phyloP scores from a whole-genome alignment of 768 basidiomycete species.

The Tremella fuciformis region DNA sequence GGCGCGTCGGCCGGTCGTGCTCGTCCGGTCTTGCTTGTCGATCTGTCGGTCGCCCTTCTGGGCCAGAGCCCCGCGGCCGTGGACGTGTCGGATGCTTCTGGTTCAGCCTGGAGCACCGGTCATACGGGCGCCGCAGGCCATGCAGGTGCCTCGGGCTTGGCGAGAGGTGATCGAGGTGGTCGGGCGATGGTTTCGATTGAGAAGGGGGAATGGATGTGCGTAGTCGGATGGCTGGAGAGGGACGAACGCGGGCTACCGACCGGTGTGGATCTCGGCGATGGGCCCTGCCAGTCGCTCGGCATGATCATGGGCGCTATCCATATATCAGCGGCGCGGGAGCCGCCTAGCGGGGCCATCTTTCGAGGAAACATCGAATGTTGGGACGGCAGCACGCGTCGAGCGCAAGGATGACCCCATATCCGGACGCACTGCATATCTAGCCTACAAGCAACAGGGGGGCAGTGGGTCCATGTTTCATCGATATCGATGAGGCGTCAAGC shows the following conservation, averaged over 20 bases:
- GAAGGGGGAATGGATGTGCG: conserved; percentile 31
- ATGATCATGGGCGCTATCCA: conserved; percentile 39
- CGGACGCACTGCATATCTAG: no score
- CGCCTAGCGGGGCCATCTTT: conserved; percentile 20
- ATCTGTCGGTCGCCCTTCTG: conserved; percentile 30
- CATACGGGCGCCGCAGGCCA: not conserved
- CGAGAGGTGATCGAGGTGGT: conserved; percentile 4
- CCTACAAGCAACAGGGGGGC: no score
- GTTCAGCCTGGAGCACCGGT: not conserved
- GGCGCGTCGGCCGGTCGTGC: not conserved
- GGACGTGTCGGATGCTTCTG: conserved; percentile 12
- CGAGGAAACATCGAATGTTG: conserved; percentile 11
- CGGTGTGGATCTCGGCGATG: no score
- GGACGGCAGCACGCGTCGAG: not conserved
- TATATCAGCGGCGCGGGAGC: conserved; percentile 24
- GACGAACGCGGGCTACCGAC: conserved; percentile 11
- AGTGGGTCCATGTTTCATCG: no score
- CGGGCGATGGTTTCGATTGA: conserved; percentile 27
- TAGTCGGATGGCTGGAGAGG: conserved; percentile 44
- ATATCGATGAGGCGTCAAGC: not conserved
- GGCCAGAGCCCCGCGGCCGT: conserved; percentile 25
- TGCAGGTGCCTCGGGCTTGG: not conserved
- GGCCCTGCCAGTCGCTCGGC: conserved; percentile 17
- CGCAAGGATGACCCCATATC: not conserved
- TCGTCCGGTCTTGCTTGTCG: conserved; percentile 25